Conservation (phyloP, 345 rosid genomes). For the Excoecaria cochinchinensis region DNA sequence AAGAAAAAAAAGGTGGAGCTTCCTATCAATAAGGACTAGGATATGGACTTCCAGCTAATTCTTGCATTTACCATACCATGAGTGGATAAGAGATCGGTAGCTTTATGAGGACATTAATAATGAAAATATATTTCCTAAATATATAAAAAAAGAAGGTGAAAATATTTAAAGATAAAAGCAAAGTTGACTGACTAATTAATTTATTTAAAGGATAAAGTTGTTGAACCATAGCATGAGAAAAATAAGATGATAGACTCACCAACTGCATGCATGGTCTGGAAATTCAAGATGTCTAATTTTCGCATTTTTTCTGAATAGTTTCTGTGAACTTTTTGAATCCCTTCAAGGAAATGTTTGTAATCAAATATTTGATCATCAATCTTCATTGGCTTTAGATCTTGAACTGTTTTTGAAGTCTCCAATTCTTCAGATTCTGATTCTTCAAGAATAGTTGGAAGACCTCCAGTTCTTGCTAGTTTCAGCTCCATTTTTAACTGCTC, state of each 20-base stretch:
- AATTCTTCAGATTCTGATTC: constrained; percentile 49
- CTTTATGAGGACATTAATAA: constrained; percentile 11
- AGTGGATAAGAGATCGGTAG: constrained; percentile 12
- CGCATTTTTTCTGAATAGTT: constrained; percentile 65
- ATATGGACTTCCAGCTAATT: constrained; percentile 23
- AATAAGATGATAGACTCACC: constrained; percentile 38
- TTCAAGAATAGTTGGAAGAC: constrained; percentile 76
- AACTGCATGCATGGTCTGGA: constrained; percentile 68
- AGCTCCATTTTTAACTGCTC: constrained; percentile 67
- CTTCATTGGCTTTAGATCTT: constrained; percentile 57
- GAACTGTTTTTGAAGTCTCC: constrained; percentile 26
- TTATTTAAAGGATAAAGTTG: background rate
- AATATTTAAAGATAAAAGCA: background rate
- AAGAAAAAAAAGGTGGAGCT: background rate
- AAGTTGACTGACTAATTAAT: constrained; percentile 11
- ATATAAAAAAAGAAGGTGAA: constrained; percentile 13
- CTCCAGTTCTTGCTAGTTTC: constrained; percentile 62
- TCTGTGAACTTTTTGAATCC: constrained; percentile 62
- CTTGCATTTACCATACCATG: constrained; percentile 12
- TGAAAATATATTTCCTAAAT: constrained; percentile 2
- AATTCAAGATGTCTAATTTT: constrained; percentile 70
- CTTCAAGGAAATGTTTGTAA: constrained; percentile 44
- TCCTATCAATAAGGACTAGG: constrained; percentile 8
- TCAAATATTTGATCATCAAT: constrained; percentile 44
- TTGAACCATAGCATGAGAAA: background rate